Evolutionary conservation across 257 asterid genomes (phyloP), one percentile per base, ranked within the genome.

Genomic region (Solanum megistacrolobum): DNA sequence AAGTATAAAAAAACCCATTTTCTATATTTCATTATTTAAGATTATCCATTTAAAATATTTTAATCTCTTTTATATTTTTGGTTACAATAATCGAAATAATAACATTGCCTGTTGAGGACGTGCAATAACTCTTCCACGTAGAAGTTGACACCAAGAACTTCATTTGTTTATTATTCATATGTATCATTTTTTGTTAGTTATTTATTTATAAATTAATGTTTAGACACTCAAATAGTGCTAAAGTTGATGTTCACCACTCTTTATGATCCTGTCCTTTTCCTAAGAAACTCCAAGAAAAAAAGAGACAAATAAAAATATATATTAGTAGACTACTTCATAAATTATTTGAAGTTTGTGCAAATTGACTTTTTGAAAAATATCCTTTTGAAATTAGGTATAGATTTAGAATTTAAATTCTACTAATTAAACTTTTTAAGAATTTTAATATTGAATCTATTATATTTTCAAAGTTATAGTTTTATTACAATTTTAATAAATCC

Each of bases 201-300:
- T 52, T 52, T 55, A 55, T 55, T 18, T 0, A 18, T 46, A 46
- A n/a, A 46, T 82, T 48, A 82, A 48, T 82, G 12, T 48, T 25
- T 43, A 25, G 29, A 29, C 12, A 82, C 23, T 82, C 7, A 62
- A 32, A 10, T 87, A 73, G 66, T 73, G 58, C 88, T 52, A 46
- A 48, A 60, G 89, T 58, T 76, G 86, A 87, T 76, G 68, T 65
- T 31, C 84, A 76, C 89, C 86, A 87, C 89, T 87, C 74, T 62
- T 85, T 85, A 48, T 29, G 0, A 65, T 46, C 35, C 20, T 81
- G 7, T 13, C 5, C 9, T 32, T 32, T 84, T 25, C 6, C 10
- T n/a, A 38, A 39, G 21, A 66, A 69, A 36, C 65, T 35, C 87
- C 75, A n/a, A 84, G 55, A 52, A 5, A 55, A 31, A 32, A 83